Percentiles rank a stretch among this genome's conserved stretches.
Conservation (phyloP, 2,329 filamentous ascomycete genomes). For the Cadophora sp. region DNA sequence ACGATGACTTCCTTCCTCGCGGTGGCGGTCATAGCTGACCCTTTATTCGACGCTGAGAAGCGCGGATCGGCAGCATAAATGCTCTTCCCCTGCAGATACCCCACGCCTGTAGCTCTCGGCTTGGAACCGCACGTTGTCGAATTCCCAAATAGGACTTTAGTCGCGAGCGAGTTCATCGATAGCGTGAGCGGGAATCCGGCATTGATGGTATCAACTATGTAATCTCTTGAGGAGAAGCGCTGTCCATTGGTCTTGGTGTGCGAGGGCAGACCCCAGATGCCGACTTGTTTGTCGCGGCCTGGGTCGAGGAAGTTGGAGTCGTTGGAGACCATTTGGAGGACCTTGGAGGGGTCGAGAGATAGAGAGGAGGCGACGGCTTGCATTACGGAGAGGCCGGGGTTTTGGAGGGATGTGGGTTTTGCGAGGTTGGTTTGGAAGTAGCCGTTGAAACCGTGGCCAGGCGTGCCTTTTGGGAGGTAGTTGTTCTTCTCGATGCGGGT, state of each 20-base stretch:
- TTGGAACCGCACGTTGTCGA: conserved; percentile 32
- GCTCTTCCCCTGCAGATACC: conserved; percentile 50
- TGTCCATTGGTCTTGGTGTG: conserved; percentile 15
- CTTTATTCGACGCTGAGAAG: neutral
- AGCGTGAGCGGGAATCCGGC: conserved; percentile 32
- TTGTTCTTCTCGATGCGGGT: conserved; percentile 51
- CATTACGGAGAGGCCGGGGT: conserved; percentile 28
- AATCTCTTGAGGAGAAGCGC: conserved; percentile 36
- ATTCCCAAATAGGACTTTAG: conserved; percentile 48
- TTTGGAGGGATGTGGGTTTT: conserved; percentile 32
- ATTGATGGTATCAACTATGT: conserved; percentile 36
- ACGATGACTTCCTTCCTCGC: conserved; percentile 52
- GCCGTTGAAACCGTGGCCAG: conserved; percentile 51
- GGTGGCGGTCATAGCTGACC: conserved; percentile 36
- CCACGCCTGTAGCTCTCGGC: conserved; percentile 49
- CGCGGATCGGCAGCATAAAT: conserved; percentile 53
- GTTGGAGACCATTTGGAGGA: conserved; percentile 33
- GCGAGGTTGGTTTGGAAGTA: conserved; percentile 21
- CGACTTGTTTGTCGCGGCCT: conserved; percentile 7
- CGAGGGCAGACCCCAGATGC: neutral
- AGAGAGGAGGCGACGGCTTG: conserved; percentile 14
- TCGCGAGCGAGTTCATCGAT: conserved; percentile 43
- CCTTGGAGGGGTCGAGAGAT: conserved; percentile 25
- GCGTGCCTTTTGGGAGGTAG: conserved; percentile 47
- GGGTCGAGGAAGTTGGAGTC: conserved; percentile 33